Conservation (phyloP, 331 rosid species). For the Pyracantha coccinea region DNA sequence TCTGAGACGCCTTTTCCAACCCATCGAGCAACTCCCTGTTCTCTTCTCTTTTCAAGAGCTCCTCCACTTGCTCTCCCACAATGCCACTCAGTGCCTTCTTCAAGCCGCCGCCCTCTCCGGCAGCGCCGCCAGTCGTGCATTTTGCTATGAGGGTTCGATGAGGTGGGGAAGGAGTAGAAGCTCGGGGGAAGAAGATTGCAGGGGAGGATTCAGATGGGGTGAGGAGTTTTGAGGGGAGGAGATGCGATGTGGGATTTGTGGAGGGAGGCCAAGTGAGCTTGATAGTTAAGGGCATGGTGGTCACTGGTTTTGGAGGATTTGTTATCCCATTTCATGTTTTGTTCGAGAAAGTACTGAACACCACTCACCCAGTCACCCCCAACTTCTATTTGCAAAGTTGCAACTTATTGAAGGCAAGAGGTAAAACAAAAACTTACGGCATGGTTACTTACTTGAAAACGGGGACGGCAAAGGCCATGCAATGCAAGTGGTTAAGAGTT, state of each 20-base stretch:
- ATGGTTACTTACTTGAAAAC: too few relatives aligned
- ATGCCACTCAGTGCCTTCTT: constrained; percentile 42
- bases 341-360: not conserved
- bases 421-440: too few relatives aligned
- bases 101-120: constrained; percentile 29
- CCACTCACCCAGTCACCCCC: too few relatives aligned
- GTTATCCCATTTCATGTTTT: constrained; percentile 1
- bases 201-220: not conserved
- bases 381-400: too few relatives aligned
- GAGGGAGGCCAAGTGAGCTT: constrained; percentile 19
- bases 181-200: constrained; percentile 2
- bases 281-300: constrained; percentile 23
- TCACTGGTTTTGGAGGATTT: not conserved
- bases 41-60: constrained; percentile 56
- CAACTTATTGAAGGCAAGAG: too few relatives aligned
- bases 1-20: constrained; percentile 63
- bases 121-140: constrained; percentile 13
- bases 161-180: constrained; percentile 1
- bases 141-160: constrained; percentile 8
- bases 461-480: too few relatives aligned
- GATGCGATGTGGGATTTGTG: constrained; percentile 13
- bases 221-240: constrained; percentile 7
- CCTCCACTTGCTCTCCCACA: constrained; percentile 50
- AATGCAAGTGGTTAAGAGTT: too few relatives aligned
- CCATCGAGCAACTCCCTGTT: constrained; percentile 67